phyloP scores from a whole-genome alignment of 768 basidiomycete species.

The Boletus coccyginus region DNA sequence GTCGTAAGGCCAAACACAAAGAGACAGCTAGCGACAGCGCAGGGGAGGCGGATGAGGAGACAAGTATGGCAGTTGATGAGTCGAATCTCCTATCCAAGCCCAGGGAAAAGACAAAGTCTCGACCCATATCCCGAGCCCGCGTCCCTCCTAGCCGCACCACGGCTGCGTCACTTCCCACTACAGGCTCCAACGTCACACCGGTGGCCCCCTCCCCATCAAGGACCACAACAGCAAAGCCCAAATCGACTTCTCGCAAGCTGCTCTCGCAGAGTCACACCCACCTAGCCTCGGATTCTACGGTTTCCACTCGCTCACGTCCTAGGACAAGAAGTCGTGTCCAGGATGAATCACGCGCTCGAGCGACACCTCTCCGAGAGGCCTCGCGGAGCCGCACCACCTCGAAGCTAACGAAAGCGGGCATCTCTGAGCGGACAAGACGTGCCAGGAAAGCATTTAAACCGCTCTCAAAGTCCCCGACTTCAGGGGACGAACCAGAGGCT shows the following conservation, averaged over 20 bases:
- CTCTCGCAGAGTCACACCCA: constrained; percentile 21
- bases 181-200: not conserved
- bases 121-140: constrained; percentile 7
- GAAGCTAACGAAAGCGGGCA: constrained; percentile 4
- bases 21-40: not conserved
- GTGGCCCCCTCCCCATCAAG: constrained; percentile 1
- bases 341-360: constrained; percentile 18
- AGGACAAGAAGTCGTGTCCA: constrained; percentile 24
- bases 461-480: not conserved
- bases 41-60: not conserved
- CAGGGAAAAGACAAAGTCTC: constrained; percentile 12
- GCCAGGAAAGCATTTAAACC: not conserved
- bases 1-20: constrained; percentile 12
- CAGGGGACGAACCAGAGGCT: constrained; percentile 10
- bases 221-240: constrained; percentile 6
- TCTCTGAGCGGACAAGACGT: constrained; percentile 4
- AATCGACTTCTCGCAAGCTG: constrained; percentile 15
- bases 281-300: constrained; percentile 23
- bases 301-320: constrained; percentile 15
- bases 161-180: not conserved
- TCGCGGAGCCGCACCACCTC: constrained; percentile 5
- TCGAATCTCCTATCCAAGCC: constrained; percentile 9
- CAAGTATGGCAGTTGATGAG: constrained; percentile 11
- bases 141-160: constrained; percentile 8
- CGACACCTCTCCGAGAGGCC: not conserved